Evolutionary conservation across 352 stramenopile genomes (phyloP).

Genomic region (Salisapilia sapeloensis): DNA sequence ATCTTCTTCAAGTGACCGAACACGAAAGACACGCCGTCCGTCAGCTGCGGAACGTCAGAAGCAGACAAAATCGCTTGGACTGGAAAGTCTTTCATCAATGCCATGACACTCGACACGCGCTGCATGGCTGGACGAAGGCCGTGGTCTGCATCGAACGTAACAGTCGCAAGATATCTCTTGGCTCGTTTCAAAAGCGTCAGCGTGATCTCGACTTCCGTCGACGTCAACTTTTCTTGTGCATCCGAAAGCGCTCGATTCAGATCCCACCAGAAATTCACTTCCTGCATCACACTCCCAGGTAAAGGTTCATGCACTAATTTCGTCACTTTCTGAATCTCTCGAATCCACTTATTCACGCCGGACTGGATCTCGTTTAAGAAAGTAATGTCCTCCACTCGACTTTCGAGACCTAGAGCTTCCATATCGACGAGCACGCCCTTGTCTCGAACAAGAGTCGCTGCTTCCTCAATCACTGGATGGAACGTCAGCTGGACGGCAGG

Average conservation of each 20-base stretch:
- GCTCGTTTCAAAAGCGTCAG: constrained; percentile 83
- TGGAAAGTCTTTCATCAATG: constrained; percentile 87
- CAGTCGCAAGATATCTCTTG: constrained; percentile 81
- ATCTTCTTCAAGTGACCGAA: constrained; percentile 87
- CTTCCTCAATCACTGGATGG: constrained; percentile 74
- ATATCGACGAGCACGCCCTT: constrained; percentile 68
- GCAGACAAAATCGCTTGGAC: constrained; percentile 85
- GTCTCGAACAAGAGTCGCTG: constrained; percentile 50
- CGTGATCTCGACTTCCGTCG: constrained; percentile 83
- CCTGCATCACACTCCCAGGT: constrained; percentile 78
- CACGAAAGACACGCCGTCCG: constrained; percentile 55
- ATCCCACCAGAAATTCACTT: constrained; percentile 93
- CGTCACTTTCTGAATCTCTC: constrained; percentile 91
- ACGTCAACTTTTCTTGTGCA: constrained; percentile 76
- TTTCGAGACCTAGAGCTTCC: constrained; percentile 58
- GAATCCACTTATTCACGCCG: constrained; percentile 89
- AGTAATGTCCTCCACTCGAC: constrained; percentile 65
- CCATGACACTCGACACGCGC: constrained; percentile 80
- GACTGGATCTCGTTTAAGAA: constrained; percentile 80
- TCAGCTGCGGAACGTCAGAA: constrained; percentile 73
- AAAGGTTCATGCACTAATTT: constrained; percentile 73
- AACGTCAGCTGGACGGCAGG: constrained; percentile 83
- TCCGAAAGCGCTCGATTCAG: constrained; percentile 77
- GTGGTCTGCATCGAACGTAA: constrained; percentile 85
- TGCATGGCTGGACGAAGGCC: constrained; percentile 74